Base-by-base conservation (phyloP, 805 yeast genomes). In the Millerozyma miso region DNA sequence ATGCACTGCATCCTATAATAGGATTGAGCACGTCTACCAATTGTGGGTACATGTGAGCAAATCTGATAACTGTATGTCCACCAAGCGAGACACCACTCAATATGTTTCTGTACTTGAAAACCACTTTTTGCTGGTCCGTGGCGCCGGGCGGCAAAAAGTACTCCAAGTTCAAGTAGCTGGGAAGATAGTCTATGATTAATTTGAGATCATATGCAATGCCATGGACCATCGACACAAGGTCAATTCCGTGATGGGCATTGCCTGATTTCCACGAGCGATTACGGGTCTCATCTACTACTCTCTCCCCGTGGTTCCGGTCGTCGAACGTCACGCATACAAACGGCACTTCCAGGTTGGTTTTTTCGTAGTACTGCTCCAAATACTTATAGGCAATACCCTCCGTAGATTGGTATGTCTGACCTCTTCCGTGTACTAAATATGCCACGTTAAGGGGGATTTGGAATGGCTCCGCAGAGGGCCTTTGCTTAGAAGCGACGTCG, bases 81-180 rank as follows among this genome's bases (percentile, higher is more conserved):
- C 85, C 84, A 36, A 79, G 62, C 0, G 83, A 77, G 33, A 65
- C 65, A 1, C 85, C 86, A 10, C 69, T 51, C 20, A 76, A 56
- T 35, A 74, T 65, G 54, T 71, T 72, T 44, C 38, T 56, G 54
- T 42, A 65, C 40, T 51, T 49, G 38, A 70, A 45, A 18, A 50
- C 41, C n/a, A 54, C 46, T 4, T 53, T 54, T 31, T 46, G 42
- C 19, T 50, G 51, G 26, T 50, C 53, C 33, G 45, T 38, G 12
- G 42, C 40, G 3, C 35, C 20, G 7, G 44, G 42, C 17, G 52
- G 52, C 32, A 60, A 52, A 33, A 49, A 56, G 37, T 51, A 58
- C 15, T 66, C 69, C 43, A 67, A 58, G 36, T 64, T 55, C 33
- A 70, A 59, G 51, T 55, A 68, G 41, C 56, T 49, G 4, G 80